Conservation (phyloP, 75 land plant genomes). For the Isoetes taiwanensis region DNA sequence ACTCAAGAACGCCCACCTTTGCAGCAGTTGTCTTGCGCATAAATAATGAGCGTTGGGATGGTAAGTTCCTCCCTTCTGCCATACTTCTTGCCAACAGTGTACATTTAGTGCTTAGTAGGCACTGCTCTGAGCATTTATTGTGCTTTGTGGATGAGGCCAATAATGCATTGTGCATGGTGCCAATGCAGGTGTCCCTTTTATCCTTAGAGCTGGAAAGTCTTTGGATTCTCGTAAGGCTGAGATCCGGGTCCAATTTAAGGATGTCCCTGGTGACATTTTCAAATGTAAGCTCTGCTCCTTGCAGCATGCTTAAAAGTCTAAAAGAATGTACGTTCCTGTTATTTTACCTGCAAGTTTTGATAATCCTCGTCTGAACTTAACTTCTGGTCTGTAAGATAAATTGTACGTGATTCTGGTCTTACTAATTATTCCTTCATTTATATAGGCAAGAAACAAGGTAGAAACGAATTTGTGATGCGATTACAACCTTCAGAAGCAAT, state of each 20-base stretch:
- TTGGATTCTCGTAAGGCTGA: conserved; percentile 85
- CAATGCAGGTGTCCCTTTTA: conserved; percentile 85
- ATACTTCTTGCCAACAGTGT: background rate
- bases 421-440: background rate
- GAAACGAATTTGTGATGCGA: conserved; percentile 94
- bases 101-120: background rate
- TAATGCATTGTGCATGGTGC: background rate
- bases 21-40: conserved; percentile 67
- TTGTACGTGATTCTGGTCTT: no score
- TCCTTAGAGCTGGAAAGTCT: conserved; percentile 88
- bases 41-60: conserved; percentile 99
- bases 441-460: conserved; percentile 82
- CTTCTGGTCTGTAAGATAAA: no score
- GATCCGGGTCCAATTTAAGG: conserved; percentile 89
- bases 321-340: background rate
- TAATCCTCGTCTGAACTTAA: no score
- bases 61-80: conserved; percentile 15
- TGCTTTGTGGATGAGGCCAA: background rate
- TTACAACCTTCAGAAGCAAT: conserved; percentile 92
- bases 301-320: background rate
- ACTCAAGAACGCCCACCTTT: conserved; percentile 86
- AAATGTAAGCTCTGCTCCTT: conserved; percentile 36
- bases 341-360: no score
- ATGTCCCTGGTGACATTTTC: conserved; percentile 92
- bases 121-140: background rate